phyloP scores from a whole-genome alignment of 1,139 yeast genomes.

The Pichia sp. region DNA sequence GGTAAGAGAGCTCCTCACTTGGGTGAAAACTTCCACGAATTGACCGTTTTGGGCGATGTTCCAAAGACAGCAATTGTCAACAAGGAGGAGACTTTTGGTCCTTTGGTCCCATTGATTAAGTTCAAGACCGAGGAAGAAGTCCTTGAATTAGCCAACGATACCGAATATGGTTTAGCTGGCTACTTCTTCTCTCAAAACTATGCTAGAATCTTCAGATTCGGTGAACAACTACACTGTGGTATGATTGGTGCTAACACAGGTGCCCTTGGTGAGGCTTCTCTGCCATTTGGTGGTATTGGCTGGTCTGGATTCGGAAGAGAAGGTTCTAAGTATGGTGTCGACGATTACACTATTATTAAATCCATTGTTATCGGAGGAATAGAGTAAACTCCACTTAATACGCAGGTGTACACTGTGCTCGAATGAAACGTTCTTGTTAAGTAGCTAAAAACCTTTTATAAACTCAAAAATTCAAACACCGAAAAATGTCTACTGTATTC shows the following conservation, averaged over 20 bases:
- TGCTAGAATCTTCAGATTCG: slow-evolving; percentile 60
- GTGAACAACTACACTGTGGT: slow-evolving; percentile 72
- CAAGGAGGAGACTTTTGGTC: slow-evolving; percentile 87
- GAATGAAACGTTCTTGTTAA: neutral
- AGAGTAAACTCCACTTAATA: slow-evolving; percentile 1
- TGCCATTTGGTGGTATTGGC: slow-evolving; percentile 81
- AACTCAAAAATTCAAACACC: neutral
- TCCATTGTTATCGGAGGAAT: slow-evolving; percentile 46
- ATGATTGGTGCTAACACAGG: slow-evolving; percentile 86
- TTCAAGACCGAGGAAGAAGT: slow-evolving; percentile 70
- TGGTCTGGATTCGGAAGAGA: slow-evolving; percentile 85
- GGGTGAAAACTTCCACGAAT: slow-evolving; percentile 74
- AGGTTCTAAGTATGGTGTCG: slow-evolving; percentile 72
- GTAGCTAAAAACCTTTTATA: neutral
- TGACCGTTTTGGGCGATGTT: slow-evolving; percentile 69
- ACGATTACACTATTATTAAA: slow-evolving; percentile 67
- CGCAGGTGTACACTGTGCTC: neutral
- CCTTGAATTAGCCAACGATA: slow-evolving; percentile 62
- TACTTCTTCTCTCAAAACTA: slow-evolving; percentile 73
- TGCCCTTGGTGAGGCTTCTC: slow-evolving; percentile 60
- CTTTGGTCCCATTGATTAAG: slow-evolving; percentile 74
- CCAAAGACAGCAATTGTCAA: slow-evolving; percentile 59
- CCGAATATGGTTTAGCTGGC: slow-evolving; percentile 73
- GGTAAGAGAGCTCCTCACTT: slow-evolving; percentile 63
- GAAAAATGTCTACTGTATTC: neutral